Base-by-base conservation (phyloP, 129 eudicot species). In the carrot (Daucus carota) region DNA sequence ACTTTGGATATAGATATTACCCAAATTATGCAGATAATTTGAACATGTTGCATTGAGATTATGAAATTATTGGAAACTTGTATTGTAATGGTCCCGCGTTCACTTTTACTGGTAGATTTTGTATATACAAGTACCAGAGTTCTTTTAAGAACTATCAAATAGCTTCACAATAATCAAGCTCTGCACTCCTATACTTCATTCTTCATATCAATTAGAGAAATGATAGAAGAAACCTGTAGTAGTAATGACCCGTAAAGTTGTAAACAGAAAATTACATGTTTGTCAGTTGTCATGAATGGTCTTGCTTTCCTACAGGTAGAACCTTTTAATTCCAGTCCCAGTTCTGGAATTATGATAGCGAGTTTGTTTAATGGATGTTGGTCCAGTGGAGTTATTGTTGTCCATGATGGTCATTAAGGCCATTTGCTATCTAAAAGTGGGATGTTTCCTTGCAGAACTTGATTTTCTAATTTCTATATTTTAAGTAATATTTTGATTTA, bases 311-410 rank as follows among this genome's bases (percentile, higher is more conserved):
- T n/a, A 24, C 65, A 57, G 65, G 10, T 57, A 9, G 63, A 28
- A 8, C 32, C 65, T 57, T 57, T 57, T 8, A 54, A 57, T 57
- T 54, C 82, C 85, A 78, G 8, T 62, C 48, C 47, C 81, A 81
- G 7, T 63, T 60, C 47, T 82, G 82, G 67, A 73, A 78, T 70
- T 68, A 79, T 29, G 82, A 24, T 1, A 79, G 85, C 14, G 80
- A 48, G 60, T 50, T 73, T 28, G 82, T 78, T 54, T 76, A 73
- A 10, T 78, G 60, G 33, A 48, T 8, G 60, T 59, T 8, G 79
- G 40, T 12, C 79, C 82, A 43, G 45, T 74, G 32, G n/a, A 73
- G 7, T 78, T 74, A 14, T 33, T 43, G 3, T 52, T 13, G 43
- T 60, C 44, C 24, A 46, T 45, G 4, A 79, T 36, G 17, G 73